These are phyloP conservation scores for Hyaloscypha finlandica DNA, from an alignment of 495 filamentous ascomycete species.

Conservation along the genomic window DNA sequence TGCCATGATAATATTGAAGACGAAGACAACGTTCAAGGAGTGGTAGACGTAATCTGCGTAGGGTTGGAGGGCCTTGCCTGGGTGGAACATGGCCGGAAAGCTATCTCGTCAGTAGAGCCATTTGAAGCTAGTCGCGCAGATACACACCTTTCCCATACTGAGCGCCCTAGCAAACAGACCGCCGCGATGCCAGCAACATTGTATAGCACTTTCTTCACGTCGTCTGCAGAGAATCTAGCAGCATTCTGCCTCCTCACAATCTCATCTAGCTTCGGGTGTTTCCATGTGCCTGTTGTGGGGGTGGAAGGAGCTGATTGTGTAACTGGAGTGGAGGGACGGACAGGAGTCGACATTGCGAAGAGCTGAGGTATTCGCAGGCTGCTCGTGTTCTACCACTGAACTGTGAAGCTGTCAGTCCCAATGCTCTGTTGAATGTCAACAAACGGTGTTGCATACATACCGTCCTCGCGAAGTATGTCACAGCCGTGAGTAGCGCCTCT, in stretches of 20 bases:
- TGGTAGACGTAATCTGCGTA: constrained; percentile 41
- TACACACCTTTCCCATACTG: constrained; percentile 23
- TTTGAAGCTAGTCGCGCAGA: constrained; percentile 19
- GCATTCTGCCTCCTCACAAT: constrained; percentile 74
- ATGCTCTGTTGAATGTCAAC: constrained; percentile 26
- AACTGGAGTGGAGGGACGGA: constrained; percentile 42
- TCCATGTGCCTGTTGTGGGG: constrained; percentile 79
- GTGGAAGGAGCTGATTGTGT: constrained; percentile 36
- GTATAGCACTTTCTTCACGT: constrained; percentile 63
- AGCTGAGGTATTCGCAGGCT: neutral
- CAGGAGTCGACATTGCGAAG: constrained; percentile 25
- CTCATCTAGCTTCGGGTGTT: constrained; percentile 78
- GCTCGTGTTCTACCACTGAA: constrained; percentile 1
- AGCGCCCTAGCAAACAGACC: constrained; percentile 34
- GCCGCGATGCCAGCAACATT: constrained; percentile 60
- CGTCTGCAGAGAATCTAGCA: constrained; percentile 69
- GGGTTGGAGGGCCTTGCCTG: constrained; percentile 28
- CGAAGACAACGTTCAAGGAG: constrained; percentile 57
- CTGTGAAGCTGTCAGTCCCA: constrained; percentile 16
- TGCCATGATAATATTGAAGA: constrained; percentile 66
- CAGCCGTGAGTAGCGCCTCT: neutral
- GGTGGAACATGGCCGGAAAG: constrained; percentile 32
- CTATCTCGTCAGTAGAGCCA: constrained; percentile 28
- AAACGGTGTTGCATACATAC: neutral
- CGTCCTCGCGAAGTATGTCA: neutral